Evolutionary conservation across 2,329 filamentous ascomycete species (phyloP), one percentile per base, ranked within the genome.

Genomic region (Tolypocladium ovalisporum): DNA sequence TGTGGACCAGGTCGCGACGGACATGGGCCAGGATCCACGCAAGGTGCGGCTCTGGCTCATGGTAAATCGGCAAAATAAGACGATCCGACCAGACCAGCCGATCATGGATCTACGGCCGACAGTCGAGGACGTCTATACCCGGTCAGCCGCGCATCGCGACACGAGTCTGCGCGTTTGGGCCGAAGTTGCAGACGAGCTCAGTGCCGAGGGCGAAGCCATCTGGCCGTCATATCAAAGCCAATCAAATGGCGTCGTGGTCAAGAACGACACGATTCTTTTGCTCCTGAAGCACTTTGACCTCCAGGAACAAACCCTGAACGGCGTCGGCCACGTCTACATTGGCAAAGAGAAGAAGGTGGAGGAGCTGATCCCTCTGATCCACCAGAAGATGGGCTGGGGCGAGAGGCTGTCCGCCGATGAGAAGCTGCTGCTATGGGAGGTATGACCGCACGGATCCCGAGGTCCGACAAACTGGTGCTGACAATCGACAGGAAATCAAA

Each of bases 31-130:
- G 54, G 85, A 92, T 51, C 78, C 87, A 0, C 84, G 84, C 57
- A 82, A 83, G 60, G 74, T 97, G 29, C 84, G 94, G 27, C 82
- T 96, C 22, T 99, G 94, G 95, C 84, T 90, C 56, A 97, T 99
- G 92, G 94, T 99, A 1, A 97, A 97, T 68, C 87, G 94, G 13
- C 94, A 99, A 71, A 99, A 99, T 70, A 97, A 96, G 73, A 99
- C 94, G 0, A 87, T 90, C 40, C 85, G 94, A 22, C 94, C 95
- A 0, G 94, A 99, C 68, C 86, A 90, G 58, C 89, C 91, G 0
- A 85, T 99, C 54, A 83, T 83, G 69, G 91, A 96, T 66, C 75
- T 84, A 2, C 80, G 86, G 6, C 87, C 90, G 70, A 92, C 86
- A 0, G 77, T 94, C 17, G 89, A 92, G 63, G 91, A 97, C 58